Evolutionary conservation across 345 rosid genomes (phyloP).

Genomic region (Mercurialis annua): DNA sequence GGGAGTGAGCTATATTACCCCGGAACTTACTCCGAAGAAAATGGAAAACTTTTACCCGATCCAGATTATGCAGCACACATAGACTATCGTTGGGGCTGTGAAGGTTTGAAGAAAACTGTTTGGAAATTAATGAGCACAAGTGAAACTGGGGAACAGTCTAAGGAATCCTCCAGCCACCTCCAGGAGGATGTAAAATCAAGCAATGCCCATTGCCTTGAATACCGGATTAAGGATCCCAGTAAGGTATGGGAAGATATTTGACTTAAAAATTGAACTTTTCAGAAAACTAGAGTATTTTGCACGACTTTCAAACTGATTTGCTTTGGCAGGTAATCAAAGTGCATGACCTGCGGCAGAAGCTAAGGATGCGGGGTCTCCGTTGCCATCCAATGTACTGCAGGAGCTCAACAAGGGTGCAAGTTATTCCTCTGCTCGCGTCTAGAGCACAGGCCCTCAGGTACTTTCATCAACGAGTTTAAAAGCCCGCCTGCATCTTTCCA

Average conservation of each 20-base stretch:
- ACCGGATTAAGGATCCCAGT: slow-evolving; percentile 54
- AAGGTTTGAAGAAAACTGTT: slow-evolving; percentile 84
- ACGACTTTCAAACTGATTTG: slow-evolving; percentile 17
- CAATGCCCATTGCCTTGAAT: slow-evolving; percentile 71
- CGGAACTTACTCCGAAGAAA: slow-evolving; percentile 51
- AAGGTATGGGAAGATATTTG: slow-evolving; percentile 40
- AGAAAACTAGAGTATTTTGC: not conserved
- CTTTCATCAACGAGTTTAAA: not conserved
- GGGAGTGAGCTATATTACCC: slow-evolving; percentile 94
- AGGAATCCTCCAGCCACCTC: slow-evolving; percentile 40
- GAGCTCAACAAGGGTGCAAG: slow-evolving; percentile 70
- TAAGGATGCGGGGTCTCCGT: slow-evolving; percentile 90
- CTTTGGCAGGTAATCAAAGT: slow-evolving; percentile 59
- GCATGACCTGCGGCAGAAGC: slow-evolving; percentile 90
- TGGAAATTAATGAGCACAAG: slow-evolving; percentile 74
- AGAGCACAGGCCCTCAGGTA: slow-evolving; percentile 95
- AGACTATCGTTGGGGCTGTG: slow-evolving; percentile 85
- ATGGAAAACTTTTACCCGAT: slow-evolving; percentile 72
- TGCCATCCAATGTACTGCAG: slow-evolving; percentile 98
- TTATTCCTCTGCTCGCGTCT: slow-evolving; percentile 88
- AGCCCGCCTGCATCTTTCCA: not conserved
- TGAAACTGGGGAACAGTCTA: slow-evolving; percentile 46
- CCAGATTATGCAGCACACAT: slow-evolving; percentile 85
- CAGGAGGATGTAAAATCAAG: slow-evolving; percentile 61
- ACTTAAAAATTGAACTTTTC: not conserved